Percentiles rank a stretch among this genome's conserved stretches.
phyloP scores from a whole-genome alignment of 192 early-diverging fungal genomes.

The Coemansia erecta region DNA sequence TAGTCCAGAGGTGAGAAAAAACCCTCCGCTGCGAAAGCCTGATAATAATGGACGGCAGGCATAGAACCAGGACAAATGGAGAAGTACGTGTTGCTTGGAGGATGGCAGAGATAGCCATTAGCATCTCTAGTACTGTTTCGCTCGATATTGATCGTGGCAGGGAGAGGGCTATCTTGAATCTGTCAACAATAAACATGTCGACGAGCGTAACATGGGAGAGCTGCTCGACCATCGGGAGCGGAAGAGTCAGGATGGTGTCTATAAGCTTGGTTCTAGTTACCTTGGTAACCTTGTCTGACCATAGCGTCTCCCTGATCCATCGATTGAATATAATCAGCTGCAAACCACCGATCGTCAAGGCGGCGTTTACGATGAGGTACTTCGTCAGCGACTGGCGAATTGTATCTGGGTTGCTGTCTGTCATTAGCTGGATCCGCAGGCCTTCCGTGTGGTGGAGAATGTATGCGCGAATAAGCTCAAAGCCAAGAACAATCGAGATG shows the following conservation, averaged over 20 bases:
- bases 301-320: slow-evolving; percentile 5
- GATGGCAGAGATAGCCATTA: neutral
- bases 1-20: neutral
- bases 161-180: neutral
- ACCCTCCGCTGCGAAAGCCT: neutral
- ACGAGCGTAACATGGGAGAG: slow-evolving; percentile 19
- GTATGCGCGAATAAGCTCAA: slow-evolving; percentile 13
- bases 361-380: slow-evolving; percentile 25
- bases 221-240: slow-evolving; percentile 14
- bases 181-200: neutral
- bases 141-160: neutral
- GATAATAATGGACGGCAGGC: neutral
- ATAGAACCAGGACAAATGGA: neutral
- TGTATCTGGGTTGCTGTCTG: slow-evolving; percentile 23
- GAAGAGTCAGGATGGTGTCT: slow-evolving; percentile 5
- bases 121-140: neutral
- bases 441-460: slow-evolving; percentile 15
- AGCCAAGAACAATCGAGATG: slow-evolving; percentile 1
- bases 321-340: slow-evolving; percentile 6
- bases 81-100: neutral
- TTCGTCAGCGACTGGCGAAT: slow-evolving; percentile 21
- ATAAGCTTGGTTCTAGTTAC: neutral
- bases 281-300: slow-evolving; percentile 2
- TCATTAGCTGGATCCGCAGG: slow-evolving; percentile 23
- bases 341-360: slow-evolving; percentile 1